phyloP scores from a whole-genome alignment of 164 flowering plant species.

The grape (Vitis vinifera) region ASM3070453v1 NC_081821.1:2759501-2760000 shows the following conservation, averaged over 20 bases:
- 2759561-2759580: neutral
- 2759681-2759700: slow-evolving; percentile 84
- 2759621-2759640: neutral
- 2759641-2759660: neutral
- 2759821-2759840: neutral
- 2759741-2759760: slow-evolving; percentile 60
- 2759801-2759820: too few relatives aligned
- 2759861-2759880: neutral
- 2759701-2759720: slow-evolving; percentile 92
- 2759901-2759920: too few relatives aligned
- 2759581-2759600: neutral
- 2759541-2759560: too few relatives aligned
- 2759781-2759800: too few relatives aligned
- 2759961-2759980: too few relatives aligned
- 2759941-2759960: too few relatives aligned
- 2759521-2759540: too few relatives aligned
- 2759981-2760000: too few relatives aligned
- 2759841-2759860: neutral
- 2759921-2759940: too few relatives aligned
- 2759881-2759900: neutral
- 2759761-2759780: slow-evolving; percentile 1
- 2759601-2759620: neutral
- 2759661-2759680: neutral
- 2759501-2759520: too few relatives aligned
- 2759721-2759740: slow-evolving; percentile 64